Base-by-base conservation (phyloP, 306 rosid species). In the Senna tora region DNA sequence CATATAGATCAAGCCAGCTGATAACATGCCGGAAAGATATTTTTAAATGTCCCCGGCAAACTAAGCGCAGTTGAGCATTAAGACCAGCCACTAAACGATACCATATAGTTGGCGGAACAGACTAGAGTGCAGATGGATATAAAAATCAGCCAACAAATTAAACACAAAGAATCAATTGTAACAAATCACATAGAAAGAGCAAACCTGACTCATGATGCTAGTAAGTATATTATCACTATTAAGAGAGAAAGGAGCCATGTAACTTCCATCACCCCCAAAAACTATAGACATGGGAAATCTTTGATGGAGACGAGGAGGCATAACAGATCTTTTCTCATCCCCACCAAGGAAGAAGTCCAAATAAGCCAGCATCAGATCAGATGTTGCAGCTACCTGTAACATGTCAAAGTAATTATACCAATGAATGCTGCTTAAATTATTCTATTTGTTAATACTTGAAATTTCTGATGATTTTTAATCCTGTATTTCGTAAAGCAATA, bases 231-330 rank as follows among this genome's bases (percentile, higher is more conserved):
- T 90, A 63, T 93, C 98, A 65, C 89, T 89, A 7, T 77, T 85
- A 25, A 93, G 88, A 75, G 87, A 84, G 87, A 93, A 89, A 72
- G 98, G 97, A 47, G 94, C 76, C 87, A 84, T 86, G 89, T 93
- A 93, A 86, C 90, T 89, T 87, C 98, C 98, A 80, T 93, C 94
- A 65, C 97, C 98, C 38, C 97, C 97, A 87, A 93, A 93, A 75
- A 86, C 69, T 71, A 93, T 45, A 30, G 97, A 89, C 85, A 93
- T 74, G 16, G 98, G 98, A 78, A 91, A 84, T 84, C 97, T 80
- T 79, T 89, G 92, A 80, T 73, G 90, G 77, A 91, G 96, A 62
- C 65, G 84, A 61, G 90, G 93, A 75, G 96, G 89, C 81, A 90
- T 88, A 77, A 87, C 96, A 47, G 84, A 58, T 84, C 88, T 87